A percentile compares a stretch with the other conserved stretches of the same genome.
phyloP scores from a whole-genome alignment of 768 basidiomycete genomes.

The Hemileccinum rubropunctum region DNA sequence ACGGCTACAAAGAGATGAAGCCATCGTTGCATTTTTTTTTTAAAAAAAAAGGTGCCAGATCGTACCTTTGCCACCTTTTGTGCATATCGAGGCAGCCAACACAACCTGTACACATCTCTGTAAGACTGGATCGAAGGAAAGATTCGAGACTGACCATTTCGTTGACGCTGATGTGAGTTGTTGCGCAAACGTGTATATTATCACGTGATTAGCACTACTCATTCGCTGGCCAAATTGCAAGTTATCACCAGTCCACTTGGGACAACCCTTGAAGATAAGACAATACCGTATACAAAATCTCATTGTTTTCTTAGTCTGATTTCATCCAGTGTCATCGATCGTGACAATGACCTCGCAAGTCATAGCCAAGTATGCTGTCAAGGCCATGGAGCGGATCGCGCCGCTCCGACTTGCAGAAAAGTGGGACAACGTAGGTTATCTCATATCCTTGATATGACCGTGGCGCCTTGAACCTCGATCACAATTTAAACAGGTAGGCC shows the following conservation, averaged over 20 bases:
- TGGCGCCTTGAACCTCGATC: not conserved
- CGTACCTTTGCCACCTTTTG: constrained; percentile 89
- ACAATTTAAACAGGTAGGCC: constrained; percentile 52
- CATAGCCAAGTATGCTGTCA: constrained; percentile 47
- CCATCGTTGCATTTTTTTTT: not conserved
- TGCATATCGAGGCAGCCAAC: constrained; percentile 86
- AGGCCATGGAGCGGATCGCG: constrained; percentile 80
- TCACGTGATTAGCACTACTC: constrained; percentile 17
- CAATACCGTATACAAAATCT: too few relatives aligned
- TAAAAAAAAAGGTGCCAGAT: constrained; percentile 2
- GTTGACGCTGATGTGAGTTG: not conserved
- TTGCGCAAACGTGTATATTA: constrained; percentile 10
- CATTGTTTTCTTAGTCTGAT: too few relatives aligned
- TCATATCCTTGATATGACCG: not conserved
- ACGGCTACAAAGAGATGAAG: constrained; percentile 55
- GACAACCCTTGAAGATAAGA: too few relatives aligned
- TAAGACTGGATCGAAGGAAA: not conserved
- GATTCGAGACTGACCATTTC: constrained; percentile 20
- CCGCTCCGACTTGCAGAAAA: constrained; percentile 82
- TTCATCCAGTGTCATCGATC: too few relatives aligned
- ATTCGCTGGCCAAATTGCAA: not conserved
- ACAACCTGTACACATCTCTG: constrained; percentile 36
- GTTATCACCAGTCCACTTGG: too few relatives aligned
- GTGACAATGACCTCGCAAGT: constrained; percentile 16
- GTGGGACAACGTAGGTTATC: constrained; percentile 87